These are phyloP conservation scores for Favolaschia claudopus DNA, from an alignment of 768 basidiomycete genomes.

Conservation along the genomic window DNA sequence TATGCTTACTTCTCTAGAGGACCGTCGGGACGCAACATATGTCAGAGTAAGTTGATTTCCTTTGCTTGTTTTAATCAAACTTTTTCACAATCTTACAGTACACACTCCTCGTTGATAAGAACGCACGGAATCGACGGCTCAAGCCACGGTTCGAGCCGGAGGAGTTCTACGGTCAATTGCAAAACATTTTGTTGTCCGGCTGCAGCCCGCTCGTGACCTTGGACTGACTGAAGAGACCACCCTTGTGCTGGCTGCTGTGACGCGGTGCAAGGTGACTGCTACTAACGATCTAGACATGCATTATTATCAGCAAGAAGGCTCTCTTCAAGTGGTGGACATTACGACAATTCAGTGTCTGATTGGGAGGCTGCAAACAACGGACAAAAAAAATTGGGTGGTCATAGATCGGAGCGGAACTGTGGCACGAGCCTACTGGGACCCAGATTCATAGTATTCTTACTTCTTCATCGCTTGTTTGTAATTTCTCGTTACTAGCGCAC, in stretches of 20 bases:
- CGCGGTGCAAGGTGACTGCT: neutral
- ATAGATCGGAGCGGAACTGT: conserved; percentile 38
- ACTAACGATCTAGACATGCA: conserved; percentile 20
- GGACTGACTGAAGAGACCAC: conserved; percentile 4
- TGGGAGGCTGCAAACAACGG: conserved; percentile 26
- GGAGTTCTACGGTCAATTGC: conserved; percentile 33
- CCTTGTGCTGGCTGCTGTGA: conserved; percentile 27
- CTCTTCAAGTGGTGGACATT: conserved; percentile 30
- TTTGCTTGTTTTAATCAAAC: neutral
- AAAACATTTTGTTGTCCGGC: conserved; percentile 29
- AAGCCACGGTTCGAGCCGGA: neutral
- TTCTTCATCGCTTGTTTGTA: too few relatives aligned
- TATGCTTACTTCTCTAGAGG: conserved; percentile 8
- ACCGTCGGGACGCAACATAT: conserved; percentile 31
- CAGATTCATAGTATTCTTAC: too few relatives aligned
- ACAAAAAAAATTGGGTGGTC: conserved; percentile 21
- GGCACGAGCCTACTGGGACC: too few relatives aligned
- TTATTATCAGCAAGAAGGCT: conserved; percentile 18
- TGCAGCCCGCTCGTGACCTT: conserved; percentile 9
- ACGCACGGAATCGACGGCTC: conserved; percentile 3
- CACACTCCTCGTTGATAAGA: conserved; percentile 32
- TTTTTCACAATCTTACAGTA: conserved; percentile 25
- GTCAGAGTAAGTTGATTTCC: conserved; percentile 31
- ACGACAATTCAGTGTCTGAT: conserved; percentile 32
- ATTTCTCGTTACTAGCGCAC: too few relatives aligned